phyloP scores from a whole-genome alignment of 2,329 filamentous ascomycete genomes.

The Boeremia lycopersici region DNA sequence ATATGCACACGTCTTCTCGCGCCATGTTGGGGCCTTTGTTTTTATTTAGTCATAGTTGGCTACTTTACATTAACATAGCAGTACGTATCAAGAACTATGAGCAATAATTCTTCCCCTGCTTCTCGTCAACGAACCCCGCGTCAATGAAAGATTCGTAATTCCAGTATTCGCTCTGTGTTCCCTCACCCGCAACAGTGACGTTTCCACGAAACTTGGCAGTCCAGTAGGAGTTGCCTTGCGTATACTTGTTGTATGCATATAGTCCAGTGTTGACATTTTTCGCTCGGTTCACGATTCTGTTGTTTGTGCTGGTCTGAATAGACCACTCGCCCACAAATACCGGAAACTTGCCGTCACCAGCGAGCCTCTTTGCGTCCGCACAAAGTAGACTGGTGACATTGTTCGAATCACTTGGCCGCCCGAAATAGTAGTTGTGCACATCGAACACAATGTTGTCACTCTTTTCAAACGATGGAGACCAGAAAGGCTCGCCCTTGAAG shows the following conservation, averaged over 20 bases:
- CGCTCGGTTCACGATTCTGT: slow-evolving; percentile 36
- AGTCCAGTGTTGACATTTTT: slow-evolving; percentile 40
- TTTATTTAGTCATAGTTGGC: too few relatives aligned
- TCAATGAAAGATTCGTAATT: slow-evolving; percentile 18
- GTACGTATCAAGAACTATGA: not conserved
- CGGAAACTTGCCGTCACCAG: slow-evolving; percentile 23
- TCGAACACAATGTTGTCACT: slow-evolving; percentile 30
- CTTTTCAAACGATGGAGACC: slow-evolving; percentile 17
- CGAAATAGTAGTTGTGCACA: slow-evolving; percentile 36
- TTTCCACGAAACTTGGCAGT: slow-evolving; percentile 28
- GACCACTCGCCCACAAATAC: slow-evolving; percentile 47
- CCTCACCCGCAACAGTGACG: slow-evolving; percentile 18
- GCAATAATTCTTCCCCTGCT: slow-evolving; percentile 10
- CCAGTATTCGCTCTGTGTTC: slow-evolving; percentile 24
- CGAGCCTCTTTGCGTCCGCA: slow-evolving; percentile 20
- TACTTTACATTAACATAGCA: too few relatives aligned
- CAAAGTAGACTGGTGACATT: slow-evolving; percentile 21
- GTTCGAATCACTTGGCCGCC: slow-evolving; percentile 16
- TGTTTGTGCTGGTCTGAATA: slow-evolving; percentile 42
- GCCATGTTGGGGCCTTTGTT: too few relatives aligned
- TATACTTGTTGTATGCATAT: slow-evolving; percentile 44
- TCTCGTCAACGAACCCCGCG: slow-evolving; percentile 11
- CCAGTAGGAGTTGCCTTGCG: slow-evolving; percentile 41
- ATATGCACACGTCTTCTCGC: too few relatives aligned
- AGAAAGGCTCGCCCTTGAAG: slow-evolving; percentile 28